phyloP scores from a whole-genome alignment of 1,284 basidiomycete genomes.

The Ceratobasidium sp. region DNA sequence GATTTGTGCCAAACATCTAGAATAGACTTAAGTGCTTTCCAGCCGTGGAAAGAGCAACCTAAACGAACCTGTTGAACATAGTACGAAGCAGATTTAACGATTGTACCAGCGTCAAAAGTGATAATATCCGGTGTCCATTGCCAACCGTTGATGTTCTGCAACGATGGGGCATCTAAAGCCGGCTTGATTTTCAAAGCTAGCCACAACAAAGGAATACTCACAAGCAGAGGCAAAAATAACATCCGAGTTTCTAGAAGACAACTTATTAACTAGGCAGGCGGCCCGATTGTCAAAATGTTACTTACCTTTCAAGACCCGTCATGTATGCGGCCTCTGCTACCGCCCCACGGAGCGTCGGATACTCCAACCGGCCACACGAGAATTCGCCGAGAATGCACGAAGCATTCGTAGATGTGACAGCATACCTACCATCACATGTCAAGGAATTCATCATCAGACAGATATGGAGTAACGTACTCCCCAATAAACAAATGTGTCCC shows the following conservation, averaged over 20 bases:
- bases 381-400: constrained; percentile 48
- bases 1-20: constrained; percentile 58
- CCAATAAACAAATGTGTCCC: constrained; percentile 56
- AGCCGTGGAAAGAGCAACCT: not conserved
- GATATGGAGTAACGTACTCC: constrained; percentile 26
- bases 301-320: constrained; percentile 58
- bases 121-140: constrained; percentile 64
- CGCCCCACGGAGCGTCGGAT: constrained; percentile 58
- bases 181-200: not conserved
- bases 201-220: not conserved
- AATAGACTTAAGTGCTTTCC: not conserved
- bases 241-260: constrained; percentile 56
- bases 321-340: constrained; percentile 61
- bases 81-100: constrained; percentile 60
- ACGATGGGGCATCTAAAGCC: constrained; percentile 51
- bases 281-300: not conserved
- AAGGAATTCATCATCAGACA: not conserved
- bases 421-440: constrained; percentile 2
- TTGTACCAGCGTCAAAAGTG: constrained; percentile 58
- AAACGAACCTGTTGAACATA: constrained; percentile 57
- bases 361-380: constrained; percentile 56
- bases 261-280: not conserved
- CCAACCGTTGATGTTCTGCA: constrained; percentile 58
- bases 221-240: constrained; percentile 60
- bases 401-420: constrained; percentile 58